Percentiles rank a stretch among this genome's conserved stretches.
phyloP scores from a whole-genome alignment of 306 rosid genomes.

The Glycine tomentella region DNA sequence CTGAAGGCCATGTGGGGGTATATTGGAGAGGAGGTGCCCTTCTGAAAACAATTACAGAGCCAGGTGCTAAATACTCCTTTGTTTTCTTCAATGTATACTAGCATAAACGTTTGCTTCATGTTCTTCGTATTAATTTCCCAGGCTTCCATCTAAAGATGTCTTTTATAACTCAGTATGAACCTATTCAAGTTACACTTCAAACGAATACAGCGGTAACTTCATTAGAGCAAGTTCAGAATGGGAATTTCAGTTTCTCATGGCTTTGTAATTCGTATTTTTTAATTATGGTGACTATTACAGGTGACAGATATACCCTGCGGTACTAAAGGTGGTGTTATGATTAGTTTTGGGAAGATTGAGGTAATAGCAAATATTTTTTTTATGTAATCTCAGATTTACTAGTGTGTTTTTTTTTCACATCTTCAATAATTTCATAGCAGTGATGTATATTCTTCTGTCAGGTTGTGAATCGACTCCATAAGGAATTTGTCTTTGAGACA shows the following conservation, averaged over 20 bases:
- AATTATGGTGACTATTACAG: slow-evolving; percentile 51
- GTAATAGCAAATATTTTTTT: slow-evolving; percentile 47
- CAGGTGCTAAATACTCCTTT: slow-evolving; percentile 58
- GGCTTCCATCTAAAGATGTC: slow-evolving; percentile 94
- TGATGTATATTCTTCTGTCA: slow-evolving; percentile 45
- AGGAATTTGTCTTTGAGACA: slow-evolving; percentile 79
- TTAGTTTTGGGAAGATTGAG: slow-evolving; percentile 87
- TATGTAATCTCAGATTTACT: neutral
- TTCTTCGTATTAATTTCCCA: slow-evolving; percentile 43
- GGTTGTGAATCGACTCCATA: slow-evolving; percentile 89
- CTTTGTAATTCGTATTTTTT: slow-evolving; percentile 16
- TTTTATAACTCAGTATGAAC: slow-evolving; percentile 78
- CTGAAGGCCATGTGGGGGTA: slow-evolving; percentile 96
- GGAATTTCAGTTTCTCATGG: slow-evolving; percentile 32
- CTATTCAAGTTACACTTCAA: slow-evolving; percentile 94
- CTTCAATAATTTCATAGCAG: slow-evolving; percentile 9
- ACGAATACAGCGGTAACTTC: slow-evolving; percentile 77
- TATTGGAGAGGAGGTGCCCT: slow-evolving; percentile 99
- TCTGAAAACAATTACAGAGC: slow-evolving; percentile 73
- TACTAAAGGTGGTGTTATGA: slow-evolving; percentile 96
- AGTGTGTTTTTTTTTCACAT: slow-evolving; percentile 1
- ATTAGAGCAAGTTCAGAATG: neutral
- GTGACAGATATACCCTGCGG: slow-evolving; percentile 95
- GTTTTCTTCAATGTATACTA: slow-evolving; percentile 14
- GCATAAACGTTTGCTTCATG: slow-evolving; percentile 8